Conservation (phyloP, 2,329 filamentous ascomycete species). For the Talaromyces sp. region DNA sequence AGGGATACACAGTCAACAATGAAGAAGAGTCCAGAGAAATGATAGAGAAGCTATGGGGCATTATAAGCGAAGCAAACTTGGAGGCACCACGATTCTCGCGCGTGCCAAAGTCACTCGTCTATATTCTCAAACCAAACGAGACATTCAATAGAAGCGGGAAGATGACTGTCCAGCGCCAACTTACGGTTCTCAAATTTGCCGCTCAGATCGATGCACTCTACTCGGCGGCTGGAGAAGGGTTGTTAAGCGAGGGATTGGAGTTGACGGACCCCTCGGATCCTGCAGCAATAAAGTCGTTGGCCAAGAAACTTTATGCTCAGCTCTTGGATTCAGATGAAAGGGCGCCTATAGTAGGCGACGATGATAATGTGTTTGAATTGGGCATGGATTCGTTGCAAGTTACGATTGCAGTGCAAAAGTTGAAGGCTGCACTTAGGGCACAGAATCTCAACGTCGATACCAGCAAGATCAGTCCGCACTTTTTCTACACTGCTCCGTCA, state of each 20-base stretch:
- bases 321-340: background rate
- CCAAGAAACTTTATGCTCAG: slow-evolving; percentile 14
- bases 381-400: slow-evolving; percentile 24
- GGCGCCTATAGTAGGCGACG: background rate
- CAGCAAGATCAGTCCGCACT: slow-evolving; percentile 17
- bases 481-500: slow-evolving; percentile 21
- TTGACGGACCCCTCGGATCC: slow-evolving; percentile 3
- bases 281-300: slow-evolving; percentile 3
- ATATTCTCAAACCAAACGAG: slow-evolving; percentile 14
- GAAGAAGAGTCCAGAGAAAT: slow-evolving; percentile 16
- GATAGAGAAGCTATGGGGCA: slow-evolving; percentile 21
- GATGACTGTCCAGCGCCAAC: slow-evolving; percentile 22
- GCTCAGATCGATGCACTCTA: slow-evolving; percentile 22
- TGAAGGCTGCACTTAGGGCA: slow-evolving; percentile 19
- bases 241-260: slow-evolving; percentile 14
- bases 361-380: slow-evolving; percentile 22
- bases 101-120: slow-evolving; percentile 19
- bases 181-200: slow-evolving; percentile 20
- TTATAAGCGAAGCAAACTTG: slow-evolving; percentile 20
- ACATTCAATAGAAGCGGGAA: slow-evolving; percentile 21
- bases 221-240: slow-evolving; percentile 10
- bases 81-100: slow-evolving; percentile 21
- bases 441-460: slow-evolving; percentile 10
- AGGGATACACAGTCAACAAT: slow-evolving; percentile 23
- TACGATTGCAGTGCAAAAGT: slow-evolving; percentile 11